A percentile compares a stretch with the other conserved stretches of the same genome.
Evolutionary conservation across 2,329 filamentous ascomycete genomes (phyloP).

Genomic region (Bretziella fagacearum): DNA sequence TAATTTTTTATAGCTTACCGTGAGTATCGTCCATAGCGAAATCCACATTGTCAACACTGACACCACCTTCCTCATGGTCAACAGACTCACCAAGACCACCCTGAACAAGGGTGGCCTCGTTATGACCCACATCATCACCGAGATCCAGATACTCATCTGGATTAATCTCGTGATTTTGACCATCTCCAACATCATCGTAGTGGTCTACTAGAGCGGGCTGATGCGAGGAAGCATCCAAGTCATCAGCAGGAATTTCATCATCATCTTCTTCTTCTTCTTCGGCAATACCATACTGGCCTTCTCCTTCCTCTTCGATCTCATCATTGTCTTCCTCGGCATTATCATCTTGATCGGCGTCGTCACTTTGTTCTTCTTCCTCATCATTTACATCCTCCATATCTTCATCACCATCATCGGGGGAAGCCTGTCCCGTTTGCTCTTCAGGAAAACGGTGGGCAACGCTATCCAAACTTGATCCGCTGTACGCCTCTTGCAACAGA

Average conservation of each 20-base stretch:
- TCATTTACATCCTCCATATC: constrained; percentile 15
- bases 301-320: constrained; percentile 12
- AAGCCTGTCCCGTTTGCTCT: constrained; percentile 19
- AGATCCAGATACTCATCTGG: constrained; percentile 13
- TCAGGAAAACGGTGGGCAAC: constrained; percentile 24
- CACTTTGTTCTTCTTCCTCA: constrained; percentile 13
- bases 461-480: constrained; percentile 26
- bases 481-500: constrained; percentile 26
- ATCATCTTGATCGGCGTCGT: constrained; percentile 14
- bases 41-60: constrained; percentile 11
- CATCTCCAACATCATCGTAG: constrained; percentile 17
- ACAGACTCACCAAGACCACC: constrained; percentile 15
- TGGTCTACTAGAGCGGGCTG: constrained; percentile 15
- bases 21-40: constrained; percentile 6
- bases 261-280: constrained; percentile 14
- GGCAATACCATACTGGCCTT: background rate
- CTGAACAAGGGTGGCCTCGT: constrained; percentile 13
- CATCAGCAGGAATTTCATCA: constrained; percentile 14
- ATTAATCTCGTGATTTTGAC: constrained; percentile 16
- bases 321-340: constrained; percentile 14
- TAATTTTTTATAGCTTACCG: constrained; percentile 1
- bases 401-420: constrained; percentile 17
- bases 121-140: constrained; percentile 17
- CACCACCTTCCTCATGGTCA: constrained; percentile 12
- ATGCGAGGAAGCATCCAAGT: constrained; percentile 14